Base-by-base conservation (phyloP, 2,329 filamentous ascomycete genomes). In the Sclerotinia spermophila region DNA sequence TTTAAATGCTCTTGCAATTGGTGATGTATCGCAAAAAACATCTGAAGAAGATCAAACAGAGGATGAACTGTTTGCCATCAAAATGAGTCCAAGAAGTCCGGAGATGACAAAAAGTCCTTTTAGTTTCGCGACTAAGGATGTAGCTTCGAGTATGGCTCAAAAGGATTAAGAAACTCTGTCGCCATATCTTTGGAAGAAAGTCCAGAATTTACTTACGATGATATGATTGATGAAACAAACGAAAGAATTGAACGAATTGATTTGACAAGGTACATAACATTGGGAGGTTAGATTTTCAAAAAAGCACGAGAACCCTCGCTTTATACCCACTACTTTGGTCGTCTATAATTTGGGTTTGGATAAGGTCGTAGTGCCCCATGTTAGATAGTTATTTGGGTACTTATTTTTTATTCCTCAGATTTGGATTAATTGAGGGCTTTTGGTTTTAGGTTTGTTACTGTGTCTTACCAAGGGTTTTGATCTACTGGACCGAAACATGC, bases 81-180 rank as follows among this genome's bases (percentile, higher is more conserved):
- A 93, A 1, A 88, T 97, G 82, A 95, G 92, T 77, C 94, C 94
- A 1, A 85, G 94, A 66, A 94, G 92, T 76, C 94, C 94, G 0
- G 93, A 96, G 75, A 93, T 96, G 84, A 89, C 89, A 68, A 92
- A 89, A 76, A 94, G 92, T 78, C 94, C 93, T 0, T 97, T 97
- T 78, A 88, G 86, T 75, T 81, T 87, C 60, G 71, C 78, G 38
- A 74, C 73, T 5, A 76, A 75, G 68, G 77, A 79, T 64, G 76
- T 75, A 38, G 74, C 74, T 35, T 77, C 77, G 5, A 79, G 78
- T 73, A 45, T 76, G 69, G 77, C 51, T 38, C 45, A 24, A 45
- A 69, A 55, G 59, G 48, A 38, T 17, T 38, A 48, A 24, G 35
- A 62, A 27, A 15, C 33, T 35, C n/a, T 27, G 13, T 55, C 33